phyloP scores from a whole-genome alignment of 331 rosid genomes.

The Dryas integrifolia region DNA sequence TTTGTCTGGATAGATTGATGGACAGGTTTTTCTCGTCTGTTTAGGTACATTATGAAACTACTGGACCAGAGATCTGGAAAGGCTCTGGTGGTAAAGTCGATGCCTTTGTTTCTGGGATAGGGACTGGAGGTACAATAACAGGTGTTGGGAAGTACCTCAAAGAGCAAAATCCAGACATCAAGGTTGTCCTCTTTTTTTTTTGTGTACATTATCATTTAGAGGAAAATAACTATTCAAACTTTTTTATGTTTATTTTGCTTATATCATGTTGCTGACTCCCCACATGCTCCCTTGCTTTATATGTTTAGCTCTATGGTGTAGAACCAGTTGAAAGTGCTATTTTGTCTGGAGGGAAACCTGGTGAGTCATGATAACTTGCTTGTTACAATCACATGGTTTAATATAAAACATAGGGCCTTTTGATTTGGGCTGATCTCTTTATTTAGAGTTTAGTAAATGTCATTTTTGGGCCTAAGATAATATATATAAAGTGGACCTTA shows the following conservation, averaged over 20 bases:
- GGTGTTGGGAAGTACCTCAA: constrained; percentile 85
- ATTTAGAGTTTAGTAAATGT: background rate
- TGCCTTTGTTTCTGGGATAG: constrained; percentile 83
- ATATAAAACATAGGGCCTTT: background rate
- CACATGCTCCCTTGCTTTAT: background rate
- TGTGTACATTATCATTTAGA: background rate
- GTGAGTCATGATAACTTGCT: constrained; percentile 40
- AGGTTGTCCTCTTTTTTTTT: constrained; percentile 45
- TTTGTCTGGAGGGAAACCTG: constrained; percentile 85
- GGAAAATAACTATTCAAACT: background rate
- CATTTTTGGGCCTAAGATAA: background rate
- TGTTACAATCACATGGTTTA: background rate
- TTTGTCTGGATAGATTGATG: constrained; percentile 6
- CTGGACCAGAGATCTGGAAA: constrained; percentile 96
- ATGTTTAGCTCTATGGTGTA: constrained; percentile 63
- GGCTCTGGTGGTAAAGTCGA: constrained; percentile 66
- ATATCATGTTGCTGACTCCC: constrained; percentile 6
- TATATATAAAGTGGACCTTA: background rate
- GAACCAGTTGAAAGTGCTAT: constrained; percentile 92
- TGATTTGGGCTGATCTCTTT: background rate
- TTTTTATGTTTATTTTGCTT: background rate
- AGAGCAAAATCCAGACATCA: constrained; percentile 75
- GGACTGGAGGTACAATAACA: constrained; percentile 98
- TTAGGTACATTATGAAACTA: constrained; percentile 85
- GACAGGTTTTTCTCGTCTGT: background rate